A percentile compares a stretch with the other conserved stretches of the same genome.
phyloP scores from a whole-genome alignment of 2,329 filamentous ascomycete genomes.

The Aureobasidium pullulans region DNA sequence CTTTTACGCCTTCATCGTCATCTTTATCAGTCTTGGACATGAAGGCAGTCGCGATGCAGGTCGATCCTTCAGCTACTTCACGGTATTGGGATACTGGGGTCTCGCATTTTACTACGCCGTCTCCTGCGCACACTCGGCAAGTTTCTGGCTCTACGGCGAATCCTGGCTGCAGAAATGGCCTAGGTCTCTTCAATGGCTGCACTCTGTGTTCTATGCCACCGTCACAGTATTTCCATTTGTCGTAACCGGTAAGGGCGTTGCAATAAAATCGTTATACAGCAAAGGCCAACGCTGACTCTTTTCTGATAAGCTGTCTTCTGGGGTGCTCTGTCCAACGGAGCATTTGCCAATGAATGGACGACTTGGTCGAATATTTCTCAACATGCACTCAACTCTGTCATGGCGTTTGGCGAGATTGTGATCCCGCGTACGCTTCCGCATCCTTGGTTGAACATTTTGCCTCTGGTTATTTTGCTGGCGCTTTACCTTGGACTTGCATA shows the following conservation, averaged over 20 bases:
- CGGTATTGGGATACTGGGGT: constrained; percentile 74
- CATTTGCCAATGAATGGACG: constrained; percentile 29
- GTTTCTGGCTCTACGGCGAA: constrained; percentile 45
- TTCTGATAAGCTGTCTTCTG: constrained; percentile 34
- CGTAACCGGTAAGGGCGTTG: constrained; percentile 33
- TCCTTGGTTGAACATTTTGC: constrained; percentile 59
- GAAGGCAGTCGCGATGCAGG: constrained; percentile 46
- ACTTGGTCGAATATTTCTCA: constrained; percentile 59
- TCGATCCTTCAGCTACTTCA: constrained; percentile 72
- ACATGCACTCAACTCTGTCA: constrained; percentile 66
- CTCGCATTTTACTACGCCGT: constrained; percentile 70
- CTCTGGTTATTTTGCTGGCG: constrained; percentile 61
- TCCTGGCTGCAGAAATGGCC: constrained; percentile 34
- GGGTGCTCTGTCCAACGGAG: constrained; percentile 30
- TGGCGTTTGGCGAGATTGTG: constrained; percentile 68
- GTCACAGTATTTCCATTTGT: constrained; percentile 37
- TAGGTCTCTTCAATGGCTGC: constrained; percentile 28
- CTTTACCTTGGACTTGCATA: constrained; percentile 70
- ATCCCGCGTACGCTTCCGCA: constrained; percentile 58
- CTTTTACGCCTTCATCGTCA: constrained; percentile 62
- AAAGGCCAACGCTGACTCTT: background rate
- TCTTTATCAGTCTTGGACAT: constrained; percentile 64
- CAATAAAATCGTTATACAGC: constrained; percentile 1
- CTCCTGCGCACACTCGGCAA: constrained; percentile 60
- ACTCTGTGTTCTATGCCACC: constrained; percentile 36